Evolutionary conservation across 2,329 filamentous ascomycete genomes (phyloP).

Genomic region (Beauveria sp.): DNA sequence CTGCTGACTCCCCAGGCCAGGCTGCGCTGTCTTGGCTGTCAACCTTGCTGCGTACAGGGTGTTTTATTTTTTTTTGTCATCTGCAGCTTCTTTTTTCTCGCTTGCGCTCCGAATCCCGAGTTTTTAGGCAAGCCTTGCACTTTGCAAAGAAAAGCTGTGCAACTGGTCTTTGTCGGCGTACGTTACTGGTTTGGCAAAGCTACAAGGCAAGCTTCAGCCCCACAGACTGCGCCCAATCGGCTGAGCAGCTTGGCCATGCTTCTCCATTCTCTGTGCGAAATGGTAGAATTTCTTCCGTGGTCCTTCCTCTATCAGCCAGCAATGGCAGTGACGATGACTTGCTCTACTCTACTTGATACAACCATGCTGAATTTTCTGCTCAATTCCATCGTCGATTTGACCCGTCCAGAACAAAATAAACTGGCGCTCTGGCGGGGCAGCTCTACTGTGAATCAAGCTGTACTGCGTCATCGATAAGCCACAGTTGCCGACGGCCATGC

Average conservation of each 20-base stretch:
- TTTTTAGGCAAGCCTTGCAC: no score
- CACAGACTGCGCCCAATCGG: no score
- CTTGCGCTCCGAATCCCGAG: background rate
- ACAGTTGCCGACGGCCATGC: conserved; percentile 2
- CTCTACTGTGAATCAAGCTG: conserved; percentile 16
- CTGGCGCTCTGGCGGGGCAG: background rate
- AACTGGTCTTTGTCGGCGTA: no score
- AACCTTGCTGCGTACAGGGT: no score
- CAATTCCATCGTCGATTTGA: background rate
- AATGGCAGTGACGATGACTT: no score
- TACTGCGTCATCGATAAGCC: conserved; percentile 28
- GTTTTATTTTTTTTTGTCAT: no score
- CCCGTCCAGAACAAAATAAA: background rate
- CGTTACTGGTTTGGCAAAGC: no score
- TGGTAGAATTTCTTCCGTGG: no score
- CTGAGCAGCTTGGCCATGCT: no score
- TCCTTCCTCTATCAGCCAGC: no score
- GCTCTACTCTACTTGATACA: background rate
- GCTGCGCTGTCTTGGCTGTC: background rate
- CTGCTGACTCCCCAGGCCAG: background rate
- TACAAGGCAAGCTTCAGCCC: no score
- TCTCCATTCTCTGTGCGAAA: no score
- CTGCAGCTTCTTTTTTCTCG: background rate
- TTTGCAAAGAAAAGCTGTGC: background rate
- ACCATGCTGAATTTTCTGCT: background rate